These are phyloP conservation scores for Hypholoma fasciculare DNA, from an alignment of 768 basidiomycete genomes.

Conservation along the genomic window DNA sequence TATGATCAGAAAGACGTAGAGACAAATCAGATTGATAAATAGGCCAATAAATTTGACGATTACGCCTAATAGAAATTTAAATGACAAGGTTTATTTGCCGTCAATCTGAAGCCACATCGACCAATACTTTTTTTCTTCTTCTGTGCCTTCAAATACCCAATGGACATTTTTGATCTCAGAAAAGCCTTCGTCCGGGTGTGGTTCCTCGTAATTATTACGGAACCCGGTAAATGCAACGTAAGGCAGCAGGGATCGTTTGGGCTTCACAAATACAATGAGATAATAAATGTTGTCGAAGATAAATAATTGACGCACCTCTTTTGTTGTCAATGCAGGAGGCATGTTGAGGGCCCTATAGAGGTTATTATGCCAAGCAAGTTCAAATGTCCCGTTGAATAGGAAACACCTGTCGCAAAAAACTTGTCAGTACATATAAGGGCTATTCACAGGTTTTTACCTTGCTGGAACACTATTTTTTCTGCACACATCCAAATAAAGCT, in stretches of 20 bases:
- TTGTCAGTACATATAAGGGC: background rate
- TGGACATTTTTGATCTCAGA: constrained; percentile 74
- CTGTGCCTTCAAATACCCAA: constrained; percentile 77
- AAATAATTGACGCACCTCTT: constrained; percentile 33
- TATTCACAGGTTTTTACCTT: constrained; percentile 40
- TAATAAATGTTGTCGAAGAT: background rate
- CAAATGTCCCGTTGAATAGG: constrained; percentile 70
- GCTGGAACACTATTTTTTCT: constrained; percentile 50
- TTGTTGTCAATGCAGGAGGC: constrained; percentile 41
- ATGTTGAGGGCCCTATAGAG: constrained; percentile 77
- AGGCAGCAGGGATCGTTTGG: constrained; percentile 54
- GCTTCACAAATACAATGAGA: constrained; percentile 26
- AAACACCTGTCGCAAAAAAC: constrained; percentile 54
- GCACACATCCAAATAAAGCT: constrained; percentile 70
- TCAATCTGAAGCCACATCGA: constrained; percentile 85
- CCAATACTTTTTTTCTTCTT: constrained; percentile 73
- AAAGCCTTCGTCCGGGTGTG: constrained; percentile 70
- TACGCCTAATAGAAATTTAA: background rate
- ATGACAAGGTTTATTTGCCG: constrained; percentile 47
- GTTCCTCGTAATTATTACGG: constrained; percentile 64
- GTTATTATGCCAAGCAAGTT: constrained; percentile 93
- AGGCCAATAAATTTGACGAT: background rate
- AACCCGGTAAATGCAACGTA: constrained; percentile 61
- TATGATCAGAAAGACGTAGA: background rate
- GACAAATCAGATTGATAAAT: background rate